A percentile compares a stretch with the other conserved stretches of the same genome.
phyloP scores from a whole-genome alignment of 257 asterid genomes.

The Solanum clarkiae region DNA sequence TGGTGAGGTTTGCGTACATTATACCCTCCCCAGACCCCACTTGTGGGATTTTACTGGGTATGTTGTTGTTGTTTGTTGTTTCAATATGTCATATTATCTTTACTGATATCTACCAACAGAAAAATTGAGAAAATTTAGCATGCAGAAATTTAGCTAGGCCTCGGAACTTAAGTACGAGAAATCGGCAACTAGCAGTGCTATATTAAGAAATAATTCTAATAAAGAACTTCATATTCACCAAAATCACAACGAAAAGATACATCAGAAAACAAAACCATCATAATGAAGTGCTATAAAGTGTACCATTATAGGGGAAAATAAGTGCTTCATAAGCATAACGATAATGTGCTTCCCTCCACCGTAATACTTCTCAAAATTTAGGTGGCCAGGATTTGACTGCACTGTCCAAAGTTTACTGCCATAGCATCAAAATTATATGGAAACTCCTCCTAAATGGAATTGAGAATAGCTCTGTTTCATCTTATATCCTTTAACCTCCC shows the following conservation, averaged over 20 bases:
- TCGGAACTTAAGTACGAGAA: neutral
- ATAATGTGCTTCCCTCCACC: neutral
- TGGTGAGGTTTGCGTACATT: no score
- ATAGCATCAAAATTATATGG: neutral
- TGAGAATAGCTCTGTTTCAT: neutral
- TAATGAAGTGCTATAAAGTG: neutral
- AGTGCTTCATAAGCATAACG: neutral
- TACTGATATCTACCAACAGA: neutral
- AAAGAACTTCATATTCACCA: neutral
- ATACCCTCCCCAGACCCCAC: no score
- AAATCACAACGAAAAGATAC: neutral
- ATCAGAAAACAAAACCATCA: neutral
- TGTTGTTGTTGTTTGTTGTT: no score
- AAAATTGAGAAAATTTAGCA: neutral
- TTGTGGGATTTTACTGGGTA: no score
- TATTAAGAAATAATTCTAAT: neutral
- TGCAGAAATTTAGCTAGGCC: neutral
- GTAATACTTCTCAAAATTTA: neutral
- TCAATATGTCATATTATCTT: neutral
- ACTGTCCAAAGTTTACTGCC: neutral
- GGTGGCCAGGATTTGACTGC: neutral
- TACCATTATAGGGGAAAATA: neutral
- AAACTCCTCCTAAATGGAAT: neutral
- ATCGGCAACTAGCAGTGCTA: neutral
- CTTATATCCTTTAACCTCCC: neutral